These are phyloP conservation scores for Rhododendron molle DNA, from an alignment of 148 eudicot genomes.

Conservation along the genomic window DNA sequence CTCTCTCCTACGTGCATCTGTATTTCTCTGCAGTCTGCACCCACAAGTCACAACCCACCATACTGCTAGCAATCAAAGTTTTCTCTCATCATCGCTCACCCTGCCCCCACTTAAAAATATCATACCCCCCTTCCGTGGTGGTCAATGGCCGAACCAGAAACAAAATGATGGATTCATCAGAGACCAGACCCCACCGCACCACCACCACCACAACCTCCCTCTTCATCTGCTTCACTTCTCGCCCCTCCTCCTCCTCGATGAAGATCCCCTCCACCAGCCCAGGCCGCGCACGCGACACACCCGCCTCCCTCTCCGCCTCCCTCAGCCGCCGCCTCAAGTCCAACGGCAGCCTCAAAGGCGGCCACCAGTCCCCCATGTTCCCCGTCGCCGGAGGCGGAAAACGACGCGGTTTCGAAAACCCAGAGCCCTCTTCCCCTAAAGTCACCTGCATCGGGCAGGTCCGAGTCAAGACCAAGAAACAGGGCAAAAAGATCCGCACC, in stretches of 20 bases:
- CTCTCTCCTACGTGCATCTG: not conserved
- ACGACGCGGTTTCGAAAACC: conserved; percentile 57
- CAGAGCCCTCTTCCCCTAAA: conserved; percentile 86
- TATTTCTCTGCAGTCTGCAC: not conserved
- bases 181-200: conserved; percentile 18
- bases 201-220: conserved; percentile 25
- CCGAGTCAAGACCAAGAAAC: conserved; percentile 74
- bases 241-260: conserved; percentile 48
- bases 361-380: conserved; percentile 59
- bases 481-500: conserved; percentile 48
- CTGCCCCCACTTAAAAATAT: not conserved
- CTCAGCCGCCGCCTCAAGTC: conserved; percentile 53
- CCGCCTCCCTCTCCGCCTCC: conserved; percentile 41
- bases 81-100: not conserved
- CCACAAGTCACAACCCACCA: not conserved
- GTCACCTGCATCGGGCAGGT: conserved; percentile 97
- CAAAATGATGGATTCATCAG: conserved; percentile 27
- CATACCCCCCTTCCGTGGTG: not conserved
- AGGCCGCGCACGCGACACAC: conserved; percentile 28
- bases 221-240: conserved; percentile 60
- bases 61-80: not conserved
- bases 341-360: conserved; percentile 50
- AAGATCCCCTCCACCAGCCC: conserved; percentile 54
- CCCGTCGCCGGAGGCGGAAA: conserved; percentile 25
- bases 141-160: not conserved